Evolutionary conservation across 129 eudicot species (phyloP).

Genomic region (Rutidosis leptorrhynchoides): DNA sequence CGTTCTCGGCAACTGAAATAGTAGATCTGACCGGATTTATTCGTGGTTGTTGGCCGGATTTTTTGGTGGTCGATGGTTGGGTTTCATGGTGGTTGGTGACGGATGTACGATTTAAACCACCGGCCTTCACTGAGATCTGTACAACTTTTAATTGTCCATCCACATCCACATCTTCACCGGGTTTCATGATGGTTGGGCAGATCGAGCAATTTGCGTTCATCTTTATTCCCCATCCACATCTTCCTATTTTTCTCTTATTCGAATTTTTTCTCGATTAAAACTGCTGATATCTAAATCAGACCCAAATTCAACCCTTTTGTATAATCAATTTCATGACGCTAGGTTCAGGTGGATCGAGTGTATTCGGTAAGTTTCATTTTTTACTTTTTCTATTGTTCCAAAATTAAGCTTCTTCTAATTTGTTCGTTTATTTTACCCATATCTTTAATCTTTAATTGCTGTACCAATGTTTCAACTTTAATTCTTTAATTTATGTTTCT

Average conservation of each 20-base stretch:
- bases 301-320: neutral
- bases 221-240: conserved; percentile 20
- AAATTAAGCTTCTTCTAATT: neutral
- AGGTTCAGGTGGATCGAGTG: conserved; percentile 78
- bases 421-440: neutral
- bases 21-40: too few species aligned
- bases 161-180: too few species aligned
- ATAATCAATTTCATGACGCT: conserved; percentile 47
- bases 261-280: conserved; percentile 13
- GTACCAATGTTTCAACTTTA: neutral
- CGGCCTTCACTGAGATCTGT: too few species aligned
- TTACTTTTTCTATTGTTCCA: neutral
- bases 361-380: conserved; percentile 43
- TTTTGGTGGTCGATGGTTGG: too few species aligned
- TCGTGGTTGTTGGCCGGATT: too few species aligned
- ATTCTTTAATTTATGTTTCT: neutral
- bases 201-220: conserved; percentile 11
- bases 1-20: too few species aligned
- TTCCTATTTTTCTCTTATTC: neutral
- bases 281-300: neutral
- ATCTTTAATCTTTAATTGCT: neutral
- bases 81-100: too few species aligned
- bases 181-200: too few species aligned
- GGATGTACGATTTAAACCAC: too few species aligned
- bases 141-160: too few species aligned